Base-by-base conservation (phyloP, 2,329 filamentous ascomycete species). In the Ophioceras dolichostomum region DNA sequence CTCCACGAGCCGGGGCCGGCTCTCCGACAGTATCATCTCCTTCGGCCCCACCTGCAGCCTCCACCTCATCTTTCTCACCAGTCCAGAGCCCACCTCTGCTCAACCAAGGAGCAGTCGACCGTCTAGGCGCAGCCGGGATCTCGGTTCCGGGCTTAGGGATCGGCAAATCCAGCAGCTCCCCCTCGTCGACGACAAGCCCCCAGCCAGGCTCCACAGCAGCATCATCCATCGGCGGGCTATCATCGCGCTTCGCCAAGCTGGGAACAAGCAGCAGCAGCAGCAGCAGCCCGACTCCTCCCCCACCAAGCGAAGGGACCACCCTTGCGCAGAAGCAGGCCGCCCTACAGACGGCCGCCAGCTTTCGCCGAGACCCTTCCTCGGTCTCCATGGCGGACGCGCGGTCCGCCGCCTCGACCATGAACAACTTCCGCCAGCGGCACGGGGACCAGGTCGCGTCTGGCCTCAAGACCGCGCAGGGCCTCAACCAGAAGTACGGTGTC, bases 131-230 rank as follows among this genome's bases (percentile, higher is more conserved):
- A 27, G 79, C 83, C 1, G 87, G 87, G 1, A 67, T 94, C 5
- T 83, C 79, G 0, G 84, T 94, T 0, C 80, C 86, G 1, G 81
- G 72, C 0, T 64, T 94, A 4, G 82, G 82, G 5, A 93, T 94
- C 42, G 78, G 76, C 4, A 54, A 33, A 45, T 9, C 40, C 46
- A 21, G 10, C 36, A 28, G 17, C 34, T 14, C 33, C 33, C 18
- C 36, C 38, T 14, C 22, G 36, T 16, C 40, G 4, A 13, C 34
- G 4, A 26, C 7, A 26, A 16, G 34, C 21, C 20, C 19, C 7
- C 34, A 33, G 27, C 2, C 34, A 28, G 13, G 33, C 19, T 9
- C 29, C 32, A 10, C 37, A n/a, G 31, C 40, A 31, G 43, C 44
- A 14, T 49, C 60, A 22, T 75, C 78, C 32, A 58, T 85, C 40